phyloP scores from a whole-genome alignment of 176 grass and related monocot genomes.

The Themeda triandra region DNA sequence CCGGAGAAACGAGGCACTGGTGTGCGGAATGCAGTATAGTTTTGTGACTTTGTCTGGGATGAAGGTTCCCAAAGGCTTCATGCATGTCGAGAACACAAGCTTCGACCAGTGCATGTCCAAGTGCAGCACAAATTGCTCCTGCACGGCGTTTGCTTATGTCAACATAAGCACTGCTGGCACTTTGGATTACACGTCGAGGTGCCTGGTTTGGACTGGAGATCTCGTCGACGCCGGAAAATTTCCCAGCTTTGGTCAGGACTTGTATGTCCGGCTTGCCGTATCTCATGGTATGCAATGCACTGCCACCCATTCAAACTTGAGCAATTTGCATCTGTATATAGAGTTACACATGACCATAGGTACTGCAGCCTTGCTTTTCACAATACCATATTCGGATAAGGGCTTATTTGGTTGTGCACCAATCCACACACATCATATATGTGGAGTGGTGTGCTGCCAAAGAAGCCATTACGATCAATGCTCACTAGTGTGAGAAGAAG shows the following conservation, averaged over 20 bases:
- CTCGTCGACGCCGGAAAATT: conserved; percentile 15
- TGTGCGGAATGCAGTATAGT: neutral
- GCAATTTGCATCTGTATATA: neutral
- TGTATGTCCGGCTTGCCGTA: neutral
- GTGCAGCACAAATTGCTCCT: conserved; percentile 53
- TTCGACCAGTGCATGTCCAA: conserved; percentile 28
- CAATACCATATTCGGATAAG: too few species aligned
- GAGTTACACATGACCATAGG: neutral
- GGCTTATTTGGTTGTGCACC: too few species aligned
- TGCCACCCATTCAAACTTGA: neutral
- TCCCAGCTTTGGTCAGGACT: neutral
- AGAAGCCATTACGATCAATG: neutral
- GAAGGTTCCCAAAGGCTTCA: neutral
- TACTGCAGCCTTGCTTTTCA: neutral
- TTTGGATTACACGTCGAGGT: neutral
- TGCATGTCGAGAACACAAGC: conserved; percentile 17
- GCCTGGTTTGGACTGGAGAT: conserved; percentile 47
- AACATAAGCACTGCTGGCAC: neutral
- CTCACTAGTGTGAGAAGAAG: neutral
- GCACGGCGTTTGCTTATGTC: conserved; percentile 28
- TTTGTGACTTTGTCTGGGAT: neutral
- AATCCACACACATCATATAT: too few species aligned
- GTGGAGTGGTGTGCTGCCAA: too few species aligned
- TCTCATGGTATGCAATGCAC: neutral
- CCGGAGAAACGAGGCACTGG: neutral